Evolutionary conservation across 2,329 filamentous ascomycete genomes (phyloP).

Genomic region (Penicillium hesseltinei): DNA sequence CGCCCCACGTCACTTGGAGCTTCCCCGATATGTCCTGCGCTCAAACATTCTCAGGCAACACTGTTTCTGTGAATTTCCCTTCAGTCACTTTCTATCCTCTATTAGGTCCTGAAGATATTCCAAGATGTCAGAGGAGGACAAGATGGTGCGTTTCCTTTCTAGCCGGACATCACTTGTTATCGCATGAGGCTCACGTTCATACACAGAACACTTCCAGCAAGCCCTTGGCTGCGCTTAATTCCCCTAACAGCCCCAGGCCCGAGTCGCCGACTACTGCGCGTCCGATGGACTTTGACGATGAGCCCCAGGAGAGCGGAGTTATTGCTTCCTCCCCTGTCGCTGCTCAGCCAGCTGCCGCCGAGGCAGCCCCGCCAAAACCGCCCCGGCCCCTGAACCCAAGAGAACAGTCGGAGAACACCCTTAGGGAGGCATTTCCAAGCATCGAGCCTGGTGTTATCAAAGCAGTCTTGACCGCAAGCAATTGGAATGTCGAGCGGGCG

Average conservation of each 20-base stretch:
- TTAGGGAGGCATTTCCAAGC: slow-evolving; percentile 89
- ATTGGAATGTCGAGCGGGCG: slow-evolving; percentile 83
- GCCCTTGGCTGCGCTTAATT: slow-evolving; percentile 24
- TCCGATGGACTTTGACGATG: slow-evolving; percentile 58
- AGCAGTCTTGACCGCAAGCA: slow-evolving; percentile 82
- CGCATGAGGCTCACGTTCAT: slow-evolving; percentile 23
- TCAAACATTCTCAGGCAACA: slow-evolving; percentile 20
- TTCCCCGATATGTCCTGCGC: slow-evolving; percentile 21
- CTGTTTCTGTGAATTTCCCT: slow-evolving; percentile 5
- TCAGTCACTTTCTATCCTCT: slow-evolving; percentile 1
- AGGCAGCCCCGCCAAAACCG: slow-evolving; percentile 70
- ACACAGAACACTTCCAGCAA: slow-evolving; percentile 38
- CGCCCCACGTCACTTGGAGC: slow-evolving; percentile 29
- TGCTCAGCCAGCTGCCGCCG: slow-evolving; percentile 30
- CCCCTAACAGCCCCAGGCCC: slow-evolving; percentile 38
- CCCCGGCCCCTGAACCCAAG: slow-evolving; percentile 77
- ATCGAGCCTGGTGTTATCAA: slow-evolving; percentile 80
- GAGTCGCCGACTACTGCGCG: slow-evolving; percentile 58
- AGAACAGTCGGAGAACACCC: slow-evolving; percentile 80
- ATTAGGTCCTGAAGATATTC: background rate
- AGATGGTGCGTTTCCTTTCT: slow-evolving; percentile 28
- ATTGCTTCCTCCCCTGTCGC: slow-evolving; percentile 26
- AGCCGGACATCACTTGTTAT: slow-evolving; percentile 9
- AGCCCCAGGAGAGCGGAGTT: slow-evolving; percentile 47
- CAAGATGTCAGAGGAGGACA: slow-evolving; percentile 40